Conservation (phyloP, 352 stramenopile species). For the Phytophthora pistaciae region DNA sequence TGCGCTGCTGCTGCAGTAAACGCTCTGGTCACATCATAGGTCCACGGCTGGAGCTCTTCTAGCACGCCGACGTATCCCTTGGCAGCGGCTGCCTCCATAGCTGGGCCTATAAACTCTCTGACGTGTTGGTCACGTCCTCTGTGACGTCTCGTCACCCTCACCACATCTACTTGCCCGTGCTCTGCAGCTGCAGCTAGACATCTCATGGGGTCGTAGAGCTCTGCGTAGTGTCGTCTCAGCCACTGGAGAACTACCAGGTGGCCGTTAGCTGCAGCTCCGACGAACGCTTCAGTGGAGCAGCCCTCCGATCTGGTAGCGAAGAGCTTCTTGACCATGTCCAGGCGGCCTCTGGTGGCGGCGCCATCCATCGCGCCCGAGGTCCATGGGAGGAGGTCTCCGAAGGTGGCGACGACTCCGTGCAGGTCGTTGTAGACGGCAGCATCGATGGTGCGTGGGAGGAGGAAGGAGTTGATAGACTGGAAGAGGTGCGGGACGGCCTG, state of each 20-base stretch:
- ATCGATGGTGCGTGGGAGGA: conserved; percentile 13
- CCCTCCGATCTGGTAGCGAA: conserved; percentile 6
- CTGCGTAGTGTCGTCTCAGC: background rate
- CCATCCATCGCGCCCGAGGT: conserved; percentile 21
- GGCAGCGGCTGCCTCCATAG: background rate
- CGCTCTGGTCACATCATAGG: background rate
- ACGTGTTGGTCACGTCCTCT: background rate
- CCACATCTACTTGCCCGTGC: background rate
- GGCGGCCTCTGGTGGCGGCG: background rate
- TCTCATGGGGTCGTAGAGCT: background rate
- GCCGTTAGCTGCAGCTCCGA: background rate
- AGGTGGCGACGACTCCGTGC: background rate
- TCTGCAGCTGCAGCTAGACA: background rate
- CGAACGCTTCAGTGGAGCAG: conserved; percentile 12
- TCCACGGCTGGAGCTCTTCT: background rate
- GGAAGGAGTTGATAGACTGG: background rate
- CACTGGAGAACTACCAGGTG: conserved; percentile 9
- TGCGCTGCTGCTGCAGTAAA: background rate
- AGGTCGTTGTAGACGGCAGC: conserved; percentile 16
- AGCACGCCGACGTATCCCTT: background rate
- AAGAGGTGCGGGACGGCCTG: background rate
- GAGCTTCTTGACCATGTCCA: conserved; percentile 5
- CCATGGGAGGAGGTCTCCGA: background rate
- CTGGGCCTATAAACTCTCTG: background rate
- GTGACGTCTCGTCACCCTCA: background rate